These are phyloP conservation scores for Cryptosporidium felis DNA, from an alignment of 169 alveolate genomes.

Conservation along the genomic window DNA sequence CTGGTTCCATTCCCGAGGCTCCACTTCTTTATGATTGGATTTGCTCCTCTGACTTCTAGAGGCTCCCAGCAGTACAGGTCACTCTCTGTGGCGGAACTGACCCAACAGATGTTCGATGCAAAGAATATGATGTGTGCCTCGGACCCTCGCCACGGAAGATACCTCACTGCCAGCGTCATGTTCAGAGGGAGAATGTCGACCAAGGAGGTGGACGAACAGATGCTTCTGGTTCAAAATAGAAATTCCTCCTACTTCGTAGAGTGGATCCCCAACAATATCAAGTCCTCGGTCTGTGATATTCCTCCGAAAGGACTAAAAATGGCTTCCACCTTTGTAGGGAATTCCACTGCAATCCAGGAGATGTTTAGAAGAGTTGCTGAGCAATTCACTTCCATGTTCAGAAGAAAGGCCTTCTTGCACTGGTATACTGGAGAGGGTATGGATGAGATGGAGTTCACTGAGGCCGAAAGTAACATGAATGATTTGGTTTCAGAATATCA, in stretches of 20 bases:
- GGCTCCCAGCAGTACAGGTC: slow-evolving; percentile 99
- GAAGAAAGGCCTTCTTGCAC: slow-evolving; percentile 97
- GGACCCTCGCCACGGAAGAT: slow-evolving; percentile 98
- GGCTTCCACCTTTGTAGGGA: slow-evolving; percentile 97
- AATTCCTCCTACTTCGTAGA: slow-evolving; percentile 97
- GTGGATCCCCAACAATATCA: slow-evolving; percentile 98
- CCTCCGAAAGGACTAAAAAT: slow-evolving; percentile 98
- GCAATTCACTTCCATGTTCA: slow-evolving; percentile 97
- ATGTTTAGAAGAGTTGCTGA: slow-evolving; percentile 97
- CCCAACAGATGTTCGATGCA: slow-evolving; percentile 99
- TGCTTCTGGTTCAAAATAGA: slow-evolving; percentile 97
- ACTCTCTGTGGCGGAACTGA: slow-evolving; percentile 97
- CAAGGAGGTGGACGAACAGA: slow-evolving; percentile 99
- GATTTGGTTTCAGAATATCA: slow-evolving; percentile 97
- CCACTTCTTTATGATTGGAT: slow-evolving; percentile 98
- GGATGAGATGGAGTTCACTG: slow-evolving; percentile 99
- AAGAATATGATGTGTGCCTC: slow-evolving; percentile 99
- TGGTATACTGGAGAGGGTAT: slow-evolving; percentile 99
- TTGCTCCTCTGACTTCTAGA: slow-evolving; percentile 97
- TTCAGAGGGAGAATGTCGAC: slow-evolving; percentile 99
- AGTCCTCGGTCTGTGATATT: slow-evolving; percentile 96
- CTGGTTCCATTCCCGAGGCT: slow-evolving; percentile 98
- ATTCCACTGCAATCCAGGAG: slow-evolving; percentile 97
- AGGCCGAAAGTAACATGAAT: slow-evolving; percentile 97
- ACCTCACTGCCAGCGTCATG: slow-evolving; percentile 97